A percentile compares a stretch with the other conserved stretches of the same genome.
Conservation (phyloP, 2,329 filamentous ascomycete species). For the Lecanicillium sp. region DNA sequence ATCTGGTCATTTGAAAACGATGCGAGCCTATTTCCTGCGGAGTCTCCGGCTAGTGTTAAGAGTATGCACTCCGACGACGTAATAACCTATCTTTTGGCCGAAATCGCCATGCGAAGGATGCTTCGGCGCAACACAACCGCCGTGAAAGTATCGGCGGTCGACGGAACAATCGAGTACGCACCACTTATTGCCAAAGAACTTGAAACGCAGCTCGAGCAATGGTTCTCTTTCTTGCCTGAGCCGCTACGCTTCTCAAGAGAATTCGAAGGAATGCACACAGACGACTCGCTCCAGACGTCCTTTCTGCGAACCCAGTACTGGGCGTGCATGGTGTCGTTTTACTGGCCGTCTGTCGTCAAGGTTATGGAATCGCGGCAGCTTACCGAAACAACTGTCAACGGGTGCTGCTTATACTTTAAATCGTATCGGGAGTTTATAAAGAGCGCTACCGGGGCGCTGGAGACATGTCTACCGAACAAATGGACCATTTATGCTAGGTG, state of each 20-base stretch:
- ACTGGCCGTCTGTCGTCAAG: slow-evolving; percentile 33
- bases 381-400: slow-evolving; percentile 2
- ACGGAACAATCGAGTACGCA: slow-evolving; percentile 15
- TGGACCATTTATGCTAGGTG: slow-evolving; percentile 8
- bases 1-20: slow-evolving; percentile 16
- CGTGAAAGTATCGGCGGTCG: slow-evolving; percentile 11
- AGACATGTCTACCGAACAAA: slow-evolving; percentile 5
- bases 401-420: slow-evolving; percentile 2
- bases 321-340: slow-evolving; percentile 18
- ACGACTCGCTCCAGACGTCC: slow-evolving; percentile 3
- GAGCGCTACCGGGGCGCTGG: slow-evolving; percentile 3
- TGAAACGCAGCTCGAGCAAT: slow-evolving; percentile 23
- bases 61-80: slow-evolving; percentile 8
- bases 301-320: slow-evolving; percentile 18
- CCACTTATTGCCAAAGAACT: slow-evolving; percentile 22
- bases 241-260: slow-evolving; percentile 7
- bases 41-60: neutral
- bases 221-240: slow-evolving; percentile 16
- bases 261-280: slow-evolving; percentile 4
- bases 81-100: slow-evolving; percentile 21
- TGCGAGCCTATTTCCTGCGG: slow-evolving; percentile 4
- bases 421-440: slow-evolving; percentile 6
- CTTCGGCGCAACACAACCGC: slow-evolving; percentile 21
- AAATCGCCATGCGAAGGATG: slow-evolving; percentile 24
- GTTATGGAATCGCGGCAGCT: slow-evolving; percentile 6